Conservation (phyloP, 2,329 filamentous ascomycete species). For the Graphilbum fragrans region DNA sequence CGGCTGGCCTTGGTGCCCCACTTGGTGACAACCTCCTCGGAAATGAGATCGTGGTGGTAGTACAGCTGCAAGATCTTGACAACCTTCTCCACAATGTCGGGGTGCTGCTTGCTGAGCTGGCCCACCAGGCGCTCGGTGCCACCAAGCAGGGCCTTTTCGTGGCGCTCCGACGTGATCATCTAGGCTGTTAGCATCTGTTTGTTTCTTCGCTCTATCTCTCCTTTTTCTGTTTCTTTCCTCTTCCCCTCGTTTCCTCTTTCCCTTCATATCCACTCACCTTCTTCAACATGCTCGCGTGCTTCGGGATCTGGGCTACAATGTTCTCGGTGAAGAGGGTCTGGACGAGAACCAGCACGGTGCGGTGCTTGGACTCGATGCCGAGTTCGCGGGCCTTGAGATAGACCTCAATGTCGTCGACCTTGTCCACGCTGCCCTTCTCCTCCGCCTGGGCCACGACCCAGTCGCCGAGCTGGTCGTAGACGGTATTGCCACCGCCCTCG, state of each 20-base stretch:
- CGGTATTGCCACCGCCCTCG: constrained; percentile 60
- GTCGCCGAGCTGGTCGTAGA: constrained; percentile 83
- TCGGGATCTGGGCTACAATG: constrained; percentile 76
- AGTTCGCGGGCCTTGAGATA: constrained; percentile 96
- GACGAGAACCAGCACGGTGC: constrained; percentile 79
- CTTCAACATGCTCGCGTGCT: constrained; percentile 78
- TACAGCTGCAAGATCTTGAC: constrained; percentile 80
- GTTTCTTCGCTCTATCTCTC: neutral
- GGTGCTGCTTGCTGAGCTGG: constrained; percentile 57
- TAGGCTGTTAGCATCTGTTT: constrained; percentile 15
- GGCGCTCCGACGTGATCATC: constrained; percentile 81
- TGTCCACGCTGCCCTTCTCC: constrained; percentile 60
- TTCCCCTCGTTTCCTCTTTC: constrained; percentile 3
- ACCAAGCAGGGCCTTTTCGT: constrained; percentile 90
- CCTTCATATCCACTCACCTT: no score
- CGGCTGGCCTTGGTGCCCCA: constrained; percentile 96
- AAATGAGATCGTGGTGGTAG: constrained; percentile 82
- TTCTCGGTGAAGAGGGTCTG: constrained; percentile 90
- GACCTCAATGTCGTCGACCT: constrained; percentile 79
- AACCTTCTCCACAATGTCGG: constrained; percentile 62
- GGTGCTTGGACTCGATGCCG: constrained; percentile 89
- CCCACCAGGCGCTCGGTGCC: constrained; percentile 88
- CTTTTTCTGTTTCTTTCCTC: neutral
- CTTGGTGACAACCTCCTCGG: constrained; percentile 75
- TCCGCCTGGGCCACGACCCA: constrained; percentile 74